A percentile compares a stretch with the other conserved stretches of the same genome.
Evolutionary conservation across 2,329 filamentous ascomycete species (phyloP).

Genomic region (Fusarium anguioides): DNA sequence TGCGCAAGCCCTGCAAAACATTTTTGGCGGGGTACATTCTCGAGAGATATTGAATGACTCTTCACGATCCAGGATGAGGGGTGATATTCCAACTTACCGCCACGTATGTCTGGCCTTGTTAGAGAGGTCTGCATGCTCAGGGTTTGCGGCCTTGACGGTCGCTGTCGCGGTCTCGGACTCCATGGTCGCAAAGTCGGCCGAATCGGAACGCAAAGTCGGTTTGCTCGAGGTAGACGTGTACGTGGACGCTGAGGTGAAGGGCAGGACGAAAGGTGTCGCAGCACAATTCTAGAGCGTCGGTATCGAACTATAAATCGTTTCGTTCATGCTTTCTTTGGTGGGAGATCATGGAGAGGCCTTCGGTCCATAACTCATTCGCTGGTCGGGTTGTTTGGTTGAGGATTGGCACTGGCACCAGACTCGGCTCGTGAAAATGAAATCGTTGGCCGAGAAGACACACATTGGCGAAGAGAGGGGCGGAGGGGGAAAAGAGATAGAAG

Average conservation of each 20-base stretch:
- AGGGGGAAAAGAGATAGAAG: background rate
- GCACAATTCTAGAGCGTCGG: slow-evolving; percentile 35
- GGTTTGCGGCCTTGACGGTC: slow-evolving; percentile 19
- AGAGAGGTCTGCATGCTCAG: slow-evolving; percentile 39
- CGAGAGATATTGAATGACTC: slow-evolving; percentile 4
- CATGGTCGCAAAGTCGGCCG: slow-evolving; percentile 35
- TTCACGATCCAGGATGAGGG: background rate
- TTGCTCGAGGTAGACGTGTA: slow-evolving; percentile 11
- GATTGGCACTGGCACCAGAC: slow-evolving; percentile 45
- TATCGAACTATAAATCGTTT: slow-evolving; percentile 44
- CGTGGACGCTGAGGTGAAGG: slow-evolving; percentile 18
- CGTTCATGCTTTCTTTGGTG: slow-evolving; percentile 51
- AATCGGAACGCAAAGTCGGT: slow-evolving; percentile 18
- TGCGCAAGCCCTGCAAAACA: slow-evolving; percentile 15
- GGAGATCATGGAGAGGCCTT: slow-evolving; percentile 46
- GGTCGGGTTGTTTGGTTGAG: slow-evolving; percentile 39
- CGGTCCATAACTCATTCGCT: slow-evolving; percentile 51
- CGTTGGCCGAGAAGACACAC: slow-evolving; percentile 51
- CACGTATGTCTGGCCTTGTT: slow-evolving; percentile 52
- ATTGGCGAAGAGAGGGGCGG: slow-evolving; percentile 48
- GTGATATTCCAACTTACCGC: slow-evolving; percentile 51
- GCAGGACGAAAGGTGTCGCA: slow-evolving; percentile 28
- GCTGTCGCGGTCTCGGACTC: slow-evolving; percentile 32
- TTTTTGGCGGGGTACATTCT: slow-evolving; percentile 13
- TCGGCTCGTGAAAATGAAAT: slow-evolving; percentile 52